Evolutionary conservation across 2,329 filamentous ascomycete genomes (phyloP), one percentile per base, ranked within the genome.

Genomic region (Colletotrichum sp.): DNA sequence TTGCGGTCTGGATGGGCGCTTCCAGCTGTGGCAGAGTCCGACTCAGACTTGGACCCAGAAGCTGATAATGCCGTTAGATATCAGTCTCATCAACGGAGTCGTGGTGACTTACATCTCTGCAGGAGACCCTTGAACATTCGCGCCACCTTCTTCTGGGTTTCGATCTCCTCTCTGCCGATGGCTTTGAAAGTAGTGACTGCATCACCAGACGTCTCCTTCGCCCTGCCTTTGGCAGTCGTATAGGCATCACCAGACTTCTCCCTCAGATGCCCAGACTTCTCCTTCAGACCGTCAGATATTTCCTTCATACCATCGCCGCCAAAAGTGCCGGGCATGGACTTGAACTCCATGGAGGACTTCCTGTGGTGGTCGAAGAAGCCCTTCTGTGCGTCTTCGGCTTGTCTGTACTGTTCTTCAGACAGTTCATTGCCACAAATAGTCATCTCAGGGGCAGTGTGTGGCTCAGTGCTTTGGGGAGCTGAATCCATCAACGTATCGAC

Each of bases 301-400:
- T 52, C 44, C n/a, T 21, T 52, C 44, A 52, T 21, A 52, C 44
- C 44, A 1, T 52, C 44, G n/a, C 44, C 44, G n/a, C 44, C 44
- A 52, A 52, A 52, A 24, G 10, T 52, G n/a, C 30, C 18, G 18
- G 55, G 52, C 6, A 73, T 28, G 18, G 32, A 36, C 5, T 32
- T 34, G 57, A 69, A 76, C 21, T 76, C 64, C 18, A 71, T 76
- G 21, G 60, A 65, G 13, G 72, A 77, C 24, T 68, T 77, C 18
- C 67, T 66, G 26, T 75, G 66, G 8, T 24, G 21, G 28, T 59
- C 30, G 21, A 24, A 63, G 52, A 18, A 34, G n/a, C 8, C 10
- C 24, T 21, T 30, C 18, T 13, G 28, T 13, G 59, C 59, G 18
- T 32, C 59, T n/a, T 32, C 30, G 8, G 30, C 30, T 21, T 34